Evolutionary conservation across 495 filamentous ascomycete genomes (phyloP), one percentile per base, ranked within the genome.

Genomic region (Glonium stellatum): DNA sequence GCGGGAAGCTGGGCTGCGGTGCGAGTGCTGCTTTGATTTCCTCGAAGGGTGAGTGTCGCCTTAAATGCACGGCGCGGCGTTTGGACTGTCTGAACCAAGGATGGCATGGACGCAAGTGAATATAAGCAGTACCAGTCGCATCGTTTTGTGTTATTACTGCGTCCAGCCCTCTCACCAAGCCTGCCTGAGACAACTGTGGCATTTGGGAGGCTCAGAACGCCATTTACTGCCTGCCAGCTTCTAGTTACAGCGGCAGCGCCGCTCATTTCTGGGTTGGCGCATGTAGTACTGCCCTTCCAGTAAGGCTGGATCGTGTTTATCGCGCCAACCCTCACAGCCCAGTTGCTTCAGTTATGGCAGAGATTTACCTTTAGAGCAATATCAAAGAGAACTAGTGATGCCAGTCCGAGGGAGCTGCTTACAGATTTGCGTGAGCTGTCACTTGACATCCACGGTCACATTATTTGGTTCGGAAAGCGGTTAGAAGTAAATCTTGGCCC

Each of bases 61-160:
- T 67, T 63, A 63, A 60, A 63, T 44, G 55, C 10, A 31, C 46
- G 50, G 55, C 39, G 59, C 64, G 44, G 59, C 52, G 52, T 37
- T 18, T 34, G 27, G 54, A 23, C 18, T 31, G 25, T 21, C 31
- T 49, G 57, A 46, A 48, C 15, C 57, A 10, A 25, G 27, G 27
- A 21, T 10, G 25, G 35, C 25, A 57, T 39, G n/a, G 42, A 35
- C 47, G 56, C 60, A 59, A 56, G 39, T 60, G 46, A 48, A 34
- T 42, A 8, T 31, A 23, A 23, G 48, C 48, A 27, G 23, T 22
- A 44, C 39, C 39, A 44, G 39, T 44, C 39, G 13, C 39, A 13
- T 51, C 48, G 6, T 51, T 23, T 27, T 51, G 48, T 25, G 48
- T 15, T 51, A 15, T 51, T 51, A 31, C 15, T 8, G 8, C 21